Evolutionary conservation across 768 basidiomycete genomes (phyloP), one percentile per base, ranked within the genome.

Genomic region (Melanogaster broomeanus): DNA sequence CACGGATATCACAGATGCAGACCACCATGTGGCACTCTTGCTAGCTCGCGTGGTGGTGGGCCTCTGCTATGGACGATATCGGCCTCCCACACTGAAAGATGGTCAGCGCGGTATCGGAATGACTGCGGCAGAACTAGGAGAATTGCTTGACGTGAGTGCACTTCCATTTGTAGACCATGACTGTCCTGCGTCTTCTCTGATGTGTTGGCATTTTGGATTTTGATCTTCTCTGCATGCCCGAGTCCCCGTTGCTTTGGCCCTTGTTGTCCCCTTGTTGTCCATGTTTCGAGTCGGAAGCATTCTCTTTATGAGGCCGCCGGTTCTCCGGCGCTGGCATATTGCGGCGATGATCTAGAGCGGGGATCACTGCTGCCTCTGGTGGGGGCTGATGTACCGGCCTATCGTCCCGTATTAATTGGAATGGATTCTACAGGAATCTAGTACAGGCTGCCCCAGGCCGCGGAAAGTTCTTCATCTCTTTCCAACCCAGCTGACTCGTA

Each of bases 61-160:
- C 22, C 61, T 69, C 16, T 69, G 69, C 46, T 55, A 42, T 5
- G 49, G 45, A 6, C 57, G 62, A n/a, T 66, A 59, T 46, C 56
- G 42, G 2, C 43, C 55, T 6, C 51, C 48, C 10, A 50, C 25
- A 16, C n/a, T 53, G 9, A 12, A 40, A 15, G 9, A 43, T 18
- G 54, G 38, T 19, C 53, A 48, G 21, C 48, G 54, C 8, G 59
- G 61, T 1, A 21, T 51, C 28, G 60, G 58, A n/a, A 55, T 65
- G 59, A 67, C 52, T 24, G 67, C 69, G 42, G 61, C 54, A 42
- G 56, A 70, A 51, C 64, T 69, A 16, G 67, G 69, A 22, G 61
- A 69, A 13, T 9, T 71, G 9, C 54, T 69, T 59, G 67, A 69
- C 56, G 67, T 69, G 61, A 61, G 67, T 69, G 43, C 48, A 40